Conservation (phyloP, 306 rosid genomes). For the Citrullus colocynthis region DNA sequence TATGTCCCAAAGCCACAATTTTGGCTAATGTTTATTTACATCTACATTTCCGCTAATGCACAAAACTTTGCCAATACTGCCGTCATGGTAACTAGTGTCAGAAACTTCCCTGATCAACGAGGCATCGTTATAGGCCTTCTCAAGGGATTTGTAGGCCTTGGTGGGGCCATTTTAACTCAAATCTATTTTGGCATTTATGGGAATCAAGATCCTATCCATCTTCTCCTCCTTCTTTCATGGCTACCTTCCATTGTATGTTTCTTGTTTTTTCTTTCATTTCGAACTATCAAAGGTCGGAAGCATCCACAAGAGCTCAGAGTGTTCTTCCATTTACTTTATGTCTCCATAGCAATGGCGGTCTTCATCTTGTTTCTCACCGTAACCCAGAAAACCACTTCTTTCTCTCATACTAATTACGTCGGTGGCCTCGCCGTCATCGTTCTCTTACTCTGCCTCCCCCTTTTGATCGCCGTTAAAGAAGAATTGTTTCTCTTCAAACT, state of each 20-base stretch:
- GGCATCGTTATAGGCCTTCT: background rate
- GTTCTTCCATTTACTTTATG: background rate
- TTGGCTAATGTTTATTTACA: constrained; percentile 22
- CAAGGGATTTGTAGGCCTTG: background rate
- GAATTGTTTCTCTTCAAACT: constrained; percentile 9
- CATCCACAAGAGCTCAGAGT: constrained; percentile 7
- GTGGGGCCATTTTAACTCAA: background rate
- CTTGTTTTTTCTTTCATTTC: constrained; percentile 8
- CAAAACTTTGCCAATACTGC: constrained; percentile 2
- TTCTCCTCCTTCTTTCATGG: constrained; percentile 1
- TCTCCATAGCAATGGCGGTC: constrained; percentile 4
- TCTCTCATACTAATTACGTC: constrained; percentile 6
- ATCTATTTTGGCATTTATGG: background rate
- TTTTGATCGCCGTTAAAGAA: background rate
- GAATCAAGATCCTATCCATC: background rate
- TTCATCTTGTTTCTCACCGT: constrained; percentile 18
- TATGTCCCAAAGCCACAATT: constrained; percentile 13
- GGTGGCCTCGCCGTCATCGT: background rate
- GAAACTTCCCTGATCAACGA: background rate
- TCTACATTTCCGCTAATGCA: background rate
- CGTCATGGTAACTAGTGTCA: background rate
- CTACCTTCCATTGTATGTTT: constrained; percentile 18
- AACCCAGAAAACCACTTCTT: background rate
- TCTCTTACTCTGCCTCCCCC: constrained; percentile 7
- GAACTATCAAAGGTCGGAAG: constrained; percentile 9